These are phyloP conservation scores for Podospora fimiseda DNA, from an alignment of 495 filamentous ascomycete species.

Conservation along the genomic window DNA sequence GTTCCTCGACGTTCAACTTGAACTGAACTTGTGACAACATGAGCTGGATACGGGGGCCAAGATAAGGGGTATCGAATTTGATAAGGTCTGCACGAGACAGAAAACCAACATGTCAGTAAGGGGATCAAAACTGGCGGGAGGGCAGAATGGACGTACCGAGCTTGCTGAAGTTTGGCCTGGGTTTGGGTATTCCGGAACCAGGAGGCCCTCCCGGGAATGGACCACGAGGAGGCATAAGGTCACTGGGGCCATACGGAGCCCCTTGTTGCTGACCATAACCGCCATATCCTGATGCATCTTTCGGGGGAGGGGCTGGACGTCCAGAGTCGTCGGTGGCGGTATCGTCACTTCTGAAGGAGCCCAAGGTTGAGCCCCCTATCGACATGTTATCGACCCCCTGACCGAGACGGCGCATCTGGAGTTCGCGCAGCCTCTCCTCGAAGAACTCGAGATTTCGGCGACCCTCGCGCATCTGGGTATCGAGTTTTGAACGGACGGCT, in stretches of 20 bases:
- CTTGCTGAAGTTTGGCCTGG: conserved; percentile 87
- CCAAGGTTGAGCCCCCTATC: conserved; percentile 36
- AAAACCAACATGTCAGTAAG: conserved; percentile 14
- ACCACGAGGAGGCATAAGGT: conserved; percentile 75
- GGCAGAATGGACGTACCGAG: conserved; percentile 59
- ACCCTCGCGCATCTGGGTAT: conserved; percentile 88
- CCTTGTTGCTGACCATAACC: conserved; percentile 36
- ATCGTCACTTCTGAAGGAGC: conserved; percentile 29
- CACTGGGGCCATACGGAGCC: conserved; percentile 41
- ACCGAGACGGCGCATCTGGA: conserved; percentile 72
- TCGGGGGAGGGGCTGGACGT: conserved; percentile 57
- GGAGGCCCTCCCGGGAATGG: conserved; percentile 75
- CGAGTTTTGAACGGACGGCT: conserved; percentile 76
- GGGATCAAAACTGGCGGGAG: background rate
- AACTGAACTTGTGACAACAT: conserved; percentile 99
- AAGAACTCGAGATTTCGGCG: conserved; percentile 89
- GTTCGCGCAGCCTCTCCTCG: conserved; percentile 80
- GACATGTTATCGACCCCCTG: conserved; percentile 59
- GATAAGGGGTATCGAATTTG: conserved; percentile 94
- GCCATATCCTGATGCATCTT: conserved; percentile 43
- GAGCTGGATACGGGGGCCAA: conserved; percentile 95
- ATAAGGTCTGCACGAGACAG: conserved; percentile 66
- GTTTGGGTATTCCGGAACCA: conserved; percentile 59
- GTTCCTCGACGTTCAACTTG: conserved; percentile 97
- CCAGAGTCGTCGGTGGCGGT: conserved; percentile 40